These are phyloP conservation scores for Vanrija humicola DNA, from an alignment of 1,284 basidiomycete species.

Conservation along the genomic window DNA sequence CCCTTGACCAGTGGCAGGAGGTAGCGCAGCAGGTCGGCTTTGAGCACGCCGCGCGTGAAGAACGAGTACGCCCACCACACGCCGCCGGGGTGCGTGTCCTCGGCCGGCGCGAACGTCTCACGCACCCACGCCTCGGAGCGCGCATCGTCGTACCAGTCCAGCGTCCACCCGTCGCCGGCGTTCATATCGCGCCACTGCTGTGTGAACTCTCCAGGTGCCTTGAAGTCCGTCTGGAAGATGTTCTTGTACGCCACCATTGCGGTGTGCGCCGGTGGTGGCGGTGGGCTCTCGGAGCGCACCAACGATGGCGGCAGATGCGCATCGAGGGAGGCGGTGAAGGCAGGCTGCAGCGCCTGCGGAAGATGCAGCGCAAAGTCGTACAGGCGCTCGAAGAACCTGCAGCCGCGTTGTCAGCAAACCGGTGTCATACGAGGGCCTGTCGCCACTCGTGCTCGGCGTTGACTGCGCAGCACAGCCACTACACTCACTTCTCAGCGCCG, in stretches of 20 bases:
- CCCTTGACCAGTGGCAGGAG: slow-evolving; percentile 47
- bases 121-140: slow-evolving; percentile 38
- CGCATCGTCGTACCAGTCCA: slow-evolving; percentile 43
- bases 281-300: slow-evolving; percentile 4
- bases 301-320: slow-evolving; percentile 17
- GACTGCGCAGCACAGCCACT: too few relatives aligned
- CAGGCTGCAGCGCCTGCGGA: slow-evolving; percentile 3
- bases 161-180: slow-evolving; percentile 32
- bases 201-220: slow-evolving; percentile 10
- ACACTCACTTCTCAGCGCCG: too few relatives aligned
- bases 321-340: slow-evolving; percentile 14
- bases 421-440: too few relatives aligned
- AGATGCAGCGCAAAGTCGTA: background rate
- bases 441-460: too few relatives aligned
- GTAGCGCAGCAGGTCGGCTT: slow-evolving; percentile 49
- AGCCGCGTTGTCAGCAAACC: too few relatives aligned
- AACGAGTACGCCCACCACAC: slow-evolving; percentile 38
- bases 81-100: slow-evolving; percentile 10
- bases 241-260: slow-evolving; percentile 31
- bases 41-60: slow-evolving; percentile 44
- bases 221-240: slow-evolving; percentile 43
- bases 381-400: too few relatives aligned
- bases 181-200: slow-evolving; percentile 29
- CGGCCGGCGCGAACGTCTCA: slow-evolving; percentile 25
- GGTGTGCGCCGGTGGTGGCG: background rate